phyloP scores from a whole-genome alignment of 495 filamentous ascomycete genomes.

The Penicillium herquei region DNA sequence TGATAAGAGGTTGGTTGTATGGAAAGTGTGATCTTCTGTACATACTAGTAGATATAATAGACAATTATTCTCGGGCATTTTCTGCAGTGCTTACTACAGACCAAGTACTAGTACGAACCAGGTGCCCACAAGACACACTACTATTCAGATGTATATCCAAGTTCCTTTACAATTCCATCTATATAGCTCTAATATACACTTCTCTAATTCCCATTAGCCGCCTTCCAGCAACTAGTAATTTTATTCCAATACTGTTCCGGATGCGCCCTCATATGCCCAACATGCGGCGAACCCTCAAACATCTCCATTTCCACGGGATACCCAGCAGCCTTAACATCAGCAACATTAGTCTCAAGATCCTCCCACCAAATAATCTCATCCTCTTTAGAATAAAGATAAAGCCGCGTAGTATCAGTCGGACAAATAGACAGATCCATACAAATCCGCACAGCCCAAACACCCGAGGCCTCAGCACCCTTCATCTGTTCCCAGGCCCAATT shows the following conservation, averaged over 20 bases:
- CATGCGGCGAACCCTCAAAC: conserved; percentile 54
- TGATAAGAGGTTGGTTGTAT: conserved; percentile 62
- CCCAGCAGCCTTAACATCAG: conserved; percentile 36
- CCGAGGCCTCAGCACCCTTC: conserved; percentile 17
- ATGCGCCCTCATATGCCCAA: conserved; percentile 54
- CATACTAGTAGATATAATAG: background rate
- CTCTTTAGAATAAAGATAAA: conserved; percentile 54
- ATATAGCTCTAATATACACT: no score
- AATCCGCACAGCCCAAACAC: conserved; percentile 20
- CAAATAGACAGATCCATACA: conserved; percentile 24
- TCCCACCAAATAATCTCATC: conserved; percentile 55
- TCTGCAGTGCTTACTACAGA: no score
- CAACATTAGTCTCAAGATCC: conserved; percentile 52
- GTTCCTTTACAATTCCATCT: no score
- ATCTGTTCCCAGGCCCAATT: conserved; percentile 14
- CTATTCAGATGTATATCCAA: no score
- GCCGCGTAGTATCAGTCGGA: conserved; percentile 16
- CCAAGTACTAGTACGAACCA: no score
- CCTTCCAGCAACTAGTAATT: conserved; percentile 44
- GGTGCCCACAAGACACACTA: no score
- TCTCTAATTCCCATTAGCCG: background rate
- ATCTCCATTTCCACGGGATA: conserved; percentile 41
- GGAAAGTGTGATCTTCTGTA: conserved; percentile 37
- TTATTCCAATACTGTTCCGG: conserved; percentile 53
- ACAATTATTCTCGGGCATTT: no score